Base-by-base conservation (phyloP, 805 yeast genomes). In the Jamesozyma spencerorum region DNA sequence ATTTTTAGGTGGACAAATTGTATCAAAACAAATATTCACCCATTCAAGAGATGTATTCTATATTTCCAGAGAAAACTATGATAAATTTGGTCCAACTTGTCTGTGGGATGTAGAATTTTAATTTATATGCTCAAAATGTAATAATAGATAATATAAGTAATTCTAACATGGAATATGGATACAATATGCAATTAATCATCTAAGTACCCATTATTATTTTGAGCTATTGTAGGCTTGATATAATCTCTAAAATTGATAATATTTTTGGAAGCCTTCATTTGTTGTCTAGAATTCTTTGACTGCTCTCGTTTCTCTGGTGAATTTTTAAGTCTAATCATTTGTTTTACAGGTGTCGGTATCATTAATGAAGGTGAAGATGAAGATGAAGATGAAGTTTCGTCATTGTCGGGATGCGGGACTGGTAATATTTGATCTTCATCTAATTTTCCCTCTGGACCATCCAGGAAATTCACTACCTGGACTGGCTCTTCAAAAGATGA, bases 1-100 rank as follows among this genome's bases (percentile, higher is more conserved):
- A 43, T 85, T 88, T 55, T 65, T 88, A 46, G 97, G 97, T 2
- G 94, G 84, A 2, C 85, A 86, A 61, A 83, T 88, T 37, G 81
- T 85, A 34, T 77, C 95, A 15, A 86, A 85, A 61, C 95, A 86
- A 65, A 75, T 85, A 12, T 88, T 83, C 55, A 72, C 77, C 34
- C 78, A 79, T 38, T 62, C 72, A 13, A 66, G 71, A 42, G 81
- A 78, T 42, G 87, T 82, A 33, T 66, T 77, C 54, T 87, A 75
- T 59, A 69, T 86, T 19, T 77, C 79, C 36, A 72, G 75, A 47
- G 84, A 78, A 29, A 78, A 74, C 38, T 88, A 86, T 58, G 77
- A 76, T 47, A 87, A 80, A 48, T 71, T 68, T 36, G 97, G 97
- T 0, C 96, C 97, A 14, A 68, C 74, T 46, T 78, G 84, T 26